These are phyloP conservation scores for Fusarium ambrosium DNA, from an alignment of 2,329 filamentous ascomycete genomes.

Conservation along the genomic window DNA sequence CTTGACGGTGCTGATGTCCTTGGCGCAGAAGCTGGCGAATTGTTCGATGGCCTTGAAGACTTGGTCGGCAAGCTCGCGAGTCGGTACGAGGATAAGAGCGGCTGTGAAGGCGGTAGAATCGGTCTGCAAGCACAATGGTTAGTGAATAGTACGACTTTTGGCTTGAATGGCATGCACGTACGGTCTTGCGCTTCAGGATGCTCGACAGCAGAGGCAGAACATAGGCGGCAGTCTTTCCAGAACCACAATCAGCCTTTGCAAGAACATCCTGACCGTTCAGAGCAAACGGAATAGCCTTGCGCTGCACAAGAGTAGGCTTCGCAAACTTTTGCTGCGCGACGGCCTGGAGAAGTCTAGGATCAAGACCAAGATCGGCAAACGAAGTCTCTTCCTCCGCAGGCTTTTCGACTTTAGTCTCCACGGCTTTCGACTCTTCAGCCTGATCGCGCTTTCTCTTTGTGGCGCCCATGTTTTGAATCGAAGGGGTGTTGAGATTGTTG, in stretches of 20 bases:
- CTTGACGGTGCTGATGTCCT: slow-evolving; percentile 86
- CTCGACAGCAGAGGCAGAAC: slow-evolving; percentile 88
- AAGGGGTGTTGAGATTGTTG: slow-evolving; percentile 50
- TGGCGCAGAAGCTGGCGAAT: slow-evolving; percentile 86
- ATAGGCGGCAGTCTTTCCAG: slow-evolving; percentile 98
- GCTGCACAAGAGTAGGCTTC: slow-evolving; percentile 89
- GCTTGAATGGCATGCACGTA: slow-evolving; percentile 49
- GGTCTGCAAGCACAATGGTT: slow-evolving; percentile 52
- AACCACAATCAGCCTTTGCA: slow-evolving; percentile 93
- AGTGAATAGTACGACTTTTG: slow-evolving; percentile 5
- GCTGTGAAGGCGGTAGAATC: slow-evolving; percentile 70
- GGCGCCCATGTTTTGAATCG: slow-evolving; percentile 46
- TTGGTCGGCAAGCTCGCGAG: slow-evolving; percentile 93
- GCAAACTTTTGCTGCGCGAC: slow-evolving; percentile 87
- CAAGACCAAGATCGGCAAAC: slow-evolving; percentile 84
- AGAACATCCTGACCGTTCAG: slow-evolving; percentile 91
- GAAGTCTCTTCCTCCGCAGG: slow-evolving; percentile 58
- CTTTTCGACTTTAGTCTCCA: slow-evolving; percentile 42
- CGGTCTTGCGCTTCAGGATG: slow-evolving; percentile 83
- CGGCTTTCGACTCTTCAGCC: slow-evolving; percentile 62
- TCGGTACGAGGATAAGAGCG: slow-evolving; percentile 92
- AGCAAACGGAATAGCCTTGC: slow-evolving; percentile 87
- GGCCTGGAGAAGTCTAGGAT: slow-evolving; percentile 87
- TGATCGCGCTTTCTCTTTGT: slow-evolving; percentile 72
- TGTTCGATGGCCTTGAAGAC: slow-evolving; percentile 83